Evolutionary conservation across 2,329 filamentous ascomycete species (phyloP).

Genomic region (Cryphonectria carpinicola): DNA sequence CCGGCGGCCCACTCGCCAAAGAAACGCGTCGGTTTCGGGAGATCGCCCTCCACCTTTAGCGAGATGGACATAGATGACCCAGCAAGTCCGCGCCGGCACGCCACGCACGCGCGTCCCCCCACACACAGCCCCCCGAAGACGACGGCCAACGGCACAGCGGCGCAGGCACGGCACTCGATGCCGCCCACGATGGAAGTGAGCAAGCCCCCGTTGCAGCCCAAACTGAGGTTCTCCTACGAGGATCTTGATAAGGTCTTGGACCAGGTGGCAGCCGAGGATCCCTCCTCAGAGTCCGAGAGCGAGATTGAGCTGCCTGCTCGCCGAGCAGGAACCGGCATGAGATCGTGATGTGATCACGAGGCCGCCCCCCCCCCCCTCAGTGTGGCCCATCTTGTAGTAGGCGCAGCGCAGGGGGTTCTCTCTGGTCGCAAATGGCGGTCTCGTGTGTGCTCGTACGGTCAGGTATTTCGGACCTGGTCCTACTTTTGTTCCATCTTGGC

Average conservation of each 20-base stretch:
- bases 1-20: conserved; percentile 39
- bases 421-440: background rate
- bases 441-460: background rate
- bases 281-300: conserved; percentile 60
- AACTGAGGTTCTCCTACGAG: conserved; percentile 53
- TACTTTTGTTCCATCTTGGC: background rate
- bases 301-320: conserved; percentile 56
- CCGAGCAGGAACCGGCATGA: conserved; percentile 27
- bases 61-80: conserved; percentile 54
- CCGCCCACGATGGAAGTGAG: conserved; percentile 56
- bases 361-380: too few species aligned
- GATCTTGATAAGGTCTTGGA: conserved; percentile 65
- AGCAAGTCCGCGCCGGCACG: conserved; percentile 38
- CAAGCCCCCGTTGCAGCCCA: conserved; percentile 41
- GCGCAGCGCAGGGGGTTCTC: background rate
- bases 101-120: conserved; percentile 32
- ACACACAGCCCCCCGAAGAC: conserved; percentile 49
- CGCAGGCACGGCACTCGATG: conserved; percentile 45
- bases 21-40: conserved; percentile 55
- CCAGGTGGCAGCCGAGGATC: conserved; percentile 52
- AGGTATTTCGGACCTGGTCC: background rate
- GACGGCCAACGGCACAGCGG: conserved; percentile 41
- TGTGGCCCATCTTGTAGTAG: background rate
- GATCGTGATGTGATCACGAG: background rate
- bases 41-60: conserved; percentile 45